Percentiles rank a stretch among this genome's conserved stretches.
phyloP scores from a whole-genome alignment of 1,284 basidiomycete genomes.

The Ganoderma leucocontextum region DNA sequence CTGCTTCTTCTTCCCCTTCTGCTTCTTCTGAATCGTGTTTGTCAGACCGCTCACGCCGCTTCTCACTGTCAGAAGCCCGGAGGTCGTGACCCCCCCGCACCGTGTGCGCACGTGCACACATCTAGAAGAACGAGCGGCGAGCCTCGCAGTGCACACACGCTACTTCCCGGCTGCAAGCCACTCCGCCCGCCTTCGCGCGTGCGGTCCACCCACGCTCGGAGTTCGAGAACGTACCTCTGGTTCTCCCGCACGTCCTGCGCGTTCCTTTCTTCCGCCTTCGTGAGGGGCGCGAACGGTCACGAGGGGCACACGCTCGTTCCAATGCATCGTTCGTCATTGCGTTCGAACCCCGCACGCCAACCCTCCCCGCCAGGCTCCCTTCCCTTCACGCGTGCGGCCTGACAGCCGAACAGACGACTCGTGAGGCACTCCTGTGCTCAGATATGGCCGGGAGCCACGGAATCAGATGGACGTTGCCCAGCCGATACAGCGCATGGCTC shows the following conservation, averaged over 20 bases:
- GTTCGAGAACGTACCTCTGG: not conserved
- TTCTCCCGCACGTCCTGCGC: not conserved
- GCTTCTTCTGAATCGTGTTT: conserved; percentile 4
- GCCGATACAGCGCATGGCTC: not conserved
- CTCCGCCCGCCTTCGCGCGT: not conserved
- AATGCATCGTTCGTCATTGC: not conserved
- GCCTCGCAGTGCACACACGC: not conserved
- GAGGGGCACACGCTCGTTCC: not conserved
- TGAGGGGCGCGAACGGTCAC: not conserved
- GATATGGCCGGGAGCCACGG: not conserved
- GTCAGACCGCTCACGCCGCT: not conserved
- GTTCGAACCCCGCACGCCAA: not conserved
- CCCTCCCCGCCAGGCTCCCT: not conserved
- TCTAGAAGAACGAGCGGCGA: not conserved
- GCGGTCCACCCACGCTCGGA: not conserved
- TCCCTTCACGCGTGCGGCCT: not conserved
- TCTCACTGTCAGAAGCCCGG: conserved; percentile 2
- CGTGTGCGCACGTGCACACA: not conserved
- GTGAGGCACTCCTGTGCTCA: conserved; percentile 3
- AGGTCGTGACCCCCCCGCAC: not conserved
- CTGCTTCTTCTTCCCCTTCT: not conserved
- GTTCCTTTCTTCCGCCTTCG: conserved; percentile 4
- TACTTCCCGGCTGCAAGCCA: conserved; percentile 7
- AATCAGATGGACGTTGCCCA: not conserved
- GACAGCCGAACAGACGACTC: not conserved